Base-by-base conservation (phyloP, 2,329 filamentous ascomycete species). In the Paracorniculantispora psalliotae region DNA sequence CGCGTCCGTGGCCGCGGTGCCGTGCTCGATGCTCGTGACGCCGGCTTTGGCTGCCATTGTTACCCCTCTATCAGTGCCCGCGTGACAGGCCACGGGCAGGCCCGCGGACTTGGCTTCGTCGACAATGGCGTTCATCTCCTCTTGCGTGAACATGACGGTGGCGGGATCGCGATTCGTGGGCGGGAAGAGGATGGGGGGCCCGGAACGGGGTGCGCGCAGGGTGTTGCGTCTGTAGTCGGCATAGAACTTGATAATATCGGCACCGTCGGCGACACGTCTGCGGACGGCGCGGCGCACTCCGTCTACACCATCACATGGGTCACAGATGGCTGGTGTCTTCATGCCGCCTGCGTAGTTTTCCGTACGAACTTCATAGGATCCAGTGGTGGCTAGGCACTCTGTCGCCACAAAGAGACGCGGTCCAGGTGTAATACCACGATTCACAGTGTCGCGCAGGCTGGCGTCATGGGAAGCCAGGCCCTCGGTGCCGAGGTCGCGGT, bases 371-470 rank as follows among this genome's bases (percentile, higher is more conserved):
- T 79, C 80, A 63, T 81, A 84, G 0, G 78, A 76, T 9, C 79
- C 77, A 10, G 74, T 78, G 41, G 74, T 77, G 5, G 80, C 79
- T 13, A 84, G 69, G 21, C 74, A 75, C 57, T 80, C 74, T 0
- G 80, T 83, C 3, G 80, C 78, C 28, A 83, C 81, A 66, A 83
- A 82, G 41, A 84, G 72, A 2, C 82, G 76, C 0, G 82, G 81
- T 0, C 82, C 82, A 0, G 80, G 79, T 2, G 75, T 77, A 12
- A 84, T 65, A 4, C 80, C 81, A 7, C 81, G 77, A 61, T 81
- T 81, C 64, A 84, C 76, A 35, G 77, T 75, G 66, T 84, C 79
- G 10, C 81, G 75, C 3, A 84, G 67, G 57, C 76, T 76, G 41
- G 75, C 75, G 66, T 84, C 81, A 28, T 76, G 75, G 39, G 78